Base-by-base conservation (phyloP, 768 basidiomycete species). In the Panaeolus cyanescens region DNA sequence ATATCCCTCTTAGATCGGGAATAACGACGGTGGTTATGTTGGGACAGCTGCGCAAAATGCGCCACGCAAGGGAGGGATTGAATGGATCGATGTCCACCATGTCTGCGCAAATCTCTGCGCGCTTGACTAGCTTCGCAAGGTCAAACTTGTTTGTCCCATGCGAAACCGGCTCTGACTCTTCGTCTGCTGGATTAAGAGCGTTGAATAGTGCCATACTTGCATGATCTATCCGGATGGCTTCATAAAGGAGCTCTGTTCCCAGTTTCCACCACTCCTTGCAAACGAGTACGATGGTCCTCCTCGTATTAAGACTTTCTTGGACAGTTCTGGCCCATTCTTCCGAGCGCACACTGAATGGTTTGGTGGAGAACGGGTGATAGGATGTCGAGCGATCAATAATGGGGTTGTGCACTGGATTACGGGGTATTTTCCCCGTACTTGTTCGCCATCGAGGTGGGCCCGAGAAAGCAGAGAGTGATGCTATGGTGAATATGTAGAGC, bases 241-340 rank as follows among this genome's bases (percentile, higher is more conserved):
- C 63, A 37, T 64, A 64, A 1, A 64, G n/a, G 37, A 60, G 32
- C 39, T 64, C 63, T 22, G 56, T 60, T 2, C 59, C 59, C 17
- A 64, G 57, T 5, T 30, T 32, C 50, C 45, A 60, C 63, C 63
- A 64, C 20, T 64, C 56, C 28, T 60, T 64, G 37, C 56, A 64
- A 15, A 64, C 63, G 22, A 60, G 36, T 20, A 60, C 59, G 12
- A 64, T 54, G 6, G 50, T 19, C 17, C 53, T 12, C 33, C 60
- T 64, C 9, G 58, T 56, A 17, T 58, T 37, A 2, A 63, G 32
- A 15, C 45, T 50, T 6, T 50, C 45, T 28, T 50, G 45, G 4
- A 50, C 45, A 2, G 45, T 50, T 13, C n/a, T 12, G 12, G 45
- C 45, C 45, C 45, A 50, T 5, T 50, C 45, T 1, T 50, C 15